Evolutionary conservation across 1,139 yeast species (phyloP), one percentile per base, ranked within the genome.

Genomic region (Taiozyma onychis): DNA sequence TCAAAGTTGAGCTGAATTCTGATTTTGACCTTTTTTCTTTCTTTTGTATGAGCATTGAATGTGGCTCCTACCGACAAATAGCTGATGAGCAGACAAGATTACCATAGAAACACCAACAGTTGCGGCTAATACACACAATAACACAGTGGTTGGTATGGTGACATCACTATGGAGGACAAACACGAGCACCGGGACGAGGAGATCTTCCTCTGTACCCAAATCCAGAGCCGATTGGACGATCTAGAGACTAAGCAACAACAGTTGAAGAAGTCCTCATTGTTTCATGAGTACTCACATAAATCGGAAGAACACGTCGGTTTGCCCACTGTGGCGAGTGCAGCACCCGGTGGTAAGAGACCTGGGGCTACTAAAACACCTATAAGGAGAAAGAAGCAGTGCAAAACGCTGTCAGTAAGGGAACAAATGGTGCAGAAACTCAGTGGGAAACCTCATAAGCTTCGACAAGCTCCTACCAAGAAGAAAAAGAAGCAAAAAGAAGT

Each of bases 161-260:
- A 18, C 18, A 18, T 18, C 9, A 32, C 16, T n/a, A 37, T 37
- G 41, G 41, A 18, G 14, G 41, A 16, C 24, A 21, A 26, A 18
- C 14, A 39, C 27, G 30, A 24, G 24, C 18, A 28, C 7, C 16
- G 24, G 16, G 43, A 24, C 14, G 28, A 24, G 30, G 22, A 39
- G 6, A 18, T 18, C 18, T 57, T 59, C 39, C 43, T 57, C 16
- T 59, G 60, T 13, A 57, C 62, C 1, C 62, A 60, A 48, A 53
- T 56, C 8, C 63, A 58, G 46, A 52, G 61, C 0, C 48, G 59
- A 11, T 13, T 58, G 6, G 62, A 58, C 21, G 58, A 54, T 6
- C 16, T 58, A 3, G 54, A 57, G 8, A 48, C 44, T 6, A 56
- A 56, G 39, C 47, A 48, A 21, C 48, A 47, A 34, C 45, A 32